Base-by-base conservation (phyloP, 1,139 yeast species). In the Blastobotrys capitulatus region DNA sequence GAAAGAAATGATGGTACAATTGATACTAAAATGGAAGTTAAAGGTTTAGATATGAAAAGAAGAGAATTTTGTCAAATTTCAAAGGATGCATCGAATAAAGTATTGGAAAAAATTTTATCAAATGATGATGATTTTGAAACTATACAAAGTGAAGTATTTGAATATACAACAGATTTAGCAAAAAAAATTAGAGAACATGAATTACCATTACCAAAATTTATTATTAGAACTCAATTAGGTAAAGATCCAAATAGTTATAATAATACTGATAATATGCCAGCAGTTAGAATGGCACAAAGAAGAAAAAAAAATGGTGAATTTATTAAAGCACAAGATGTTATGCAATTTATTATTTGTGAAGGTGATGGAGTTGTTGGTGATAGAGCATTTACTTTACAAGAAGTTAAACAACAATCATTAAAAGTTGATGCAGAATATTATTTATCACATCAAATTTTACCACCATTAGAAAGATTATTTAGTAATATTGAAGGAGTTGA, bases 11-110 rank as follows among this genome's bases (percentile, higher is more conserved):
- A 65, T 38, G 80, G 79, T 15, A 64, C 65, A 34, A 53, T 69
- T 9, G 86, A 79, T 58, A 68, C 81, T 4, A 67, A 74, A 29
- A 74, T 92, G 57, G 97, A 92, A 66, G 96, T 92, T 34, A 94
- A 92, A 66, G 99, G 99, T 63, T 77, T 94, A 52, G 99, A 94
- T 72, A 84, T 94, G 95, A 83, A 81, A 65, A 88, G 98, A 68
- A 87, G 99, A 73, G 99, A 92, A 67, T 92, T 80, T 66, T 89
- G 97, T 71, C 95, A 88, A 50, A 71, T 92, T 47, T 87, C 97
- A 0, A 94, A 90, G 64, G 96, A 90, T 52, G 81, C 86, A 2
- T 88, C 97, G 0, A 79, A 82, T 32, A 83, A 75, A 65, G 87
- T 88, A 8, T 74, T 92, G 59, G 76, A 83, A 59, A 80, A 85